Evolutionary conservation across 2,329 filamentous ascomycete genomes (phyloP), one percentile per base, ranked within the genome.

Genomic region (Phaeosphaeriaceae sp.): DNA sequence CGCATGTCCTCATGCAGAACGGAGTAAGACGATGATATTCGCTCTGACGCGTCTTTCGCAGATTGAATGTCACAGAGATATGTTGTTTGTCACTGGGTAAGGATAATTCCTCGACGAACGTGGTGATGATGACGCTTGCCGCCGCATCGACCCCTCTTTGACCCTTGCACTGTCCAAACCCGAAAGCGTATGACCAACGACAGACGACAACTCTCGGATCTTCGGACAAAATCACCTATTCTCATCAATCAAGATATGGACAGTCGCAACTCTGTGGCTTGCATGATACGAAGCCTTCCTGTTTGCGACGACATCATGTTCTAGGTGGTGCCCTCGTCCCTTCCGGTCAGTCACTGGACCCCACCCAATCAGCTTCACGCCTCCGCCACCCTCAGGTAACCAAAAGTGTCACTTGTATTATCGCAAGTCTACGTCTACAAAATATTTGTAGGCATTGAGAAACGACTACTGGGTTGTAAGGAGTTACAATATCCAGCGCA

Each of bases 141-240:
- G 54, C 44, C 26, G 54, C 47, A 19, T 54, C 55, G 51, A 22
- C 52, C 61, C 53, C 47, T 30, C 17, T n/a, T 44, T 40, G 56
- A 24, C 30, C 58, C 15, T 15, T 40, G 35, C 35, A 17, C 11
- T 6, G 35, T n/a, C 2, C 15, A n/a, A n/a, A n/a, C n/a, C n/a
- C n/a, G 26, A 5, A 40, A 13, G 15, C 26, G 23, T 60, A 61
- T 58, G 11, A 22, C 30, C 50, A 23, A 49, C 46, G 35, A n/a
- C 35, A 40, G 35, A 40, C 17, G 30, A 35, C 35, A 40, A 15
- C 15, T 40, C 35, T 40, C 35, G 35, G 15, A 40, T 15, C 15
- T 15, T 40, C 35, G 35, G 15, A 40, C 35, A 40, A 17, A n/a
- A 40, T 40, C 15, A 40, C 35, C 6, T n/a, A n/a, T 17, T 40